Conservation (phyloP, 2,329 filamentous ascomycete species). For the Aspergillus ustus region DNA sequence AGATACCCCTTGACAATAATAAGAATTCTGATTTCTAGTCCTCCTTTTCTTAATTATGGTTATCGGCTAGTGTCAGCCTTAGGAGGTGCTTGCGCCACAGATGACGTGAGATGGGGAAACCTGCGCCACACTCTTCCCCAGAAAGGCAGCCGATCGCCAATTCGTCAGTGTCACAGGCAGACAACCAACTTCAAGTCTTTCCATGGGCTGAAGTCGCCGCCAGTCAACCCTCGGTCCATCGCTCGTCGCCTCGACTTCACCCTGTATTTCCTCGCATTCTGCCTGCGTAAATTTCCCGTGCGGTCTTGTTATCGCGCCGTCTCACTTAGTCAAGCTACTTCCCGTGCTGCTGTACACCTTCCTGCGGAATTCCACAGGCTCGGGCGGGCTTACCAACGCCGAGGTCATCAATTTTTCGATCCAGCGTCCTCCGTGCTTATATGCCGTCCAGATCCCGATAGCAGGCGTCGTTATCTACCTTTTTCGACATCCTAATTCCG, state of each 20-base stretch:
- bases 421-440: not conserved
- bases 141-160: slow-evolving; percentile 17
- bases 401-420: slow-evolving; percentile 1
- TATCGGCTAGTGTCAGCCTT: not conserved
- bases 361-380: slow-evolving; percentile 6
- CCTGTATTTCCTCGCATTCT: not conserved
- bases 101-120: slow-evolving; percentile 12
- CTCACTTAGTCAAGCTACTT: not conserved
- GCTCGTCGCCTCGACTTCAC: not conserved
- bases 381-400: slow-evolving; percentile 1
- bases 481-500: not conserved
- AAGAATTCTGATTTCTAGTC: slow-evolving; percentile 17
- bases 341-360: slow-evolving; percentile 7
- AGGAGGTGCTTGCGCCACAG: slow-evolving; percentile 15
- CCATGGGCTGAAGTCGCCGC: slow-evolving; percentile 3
- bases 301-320: not conserved
- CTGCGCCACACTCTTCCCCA: slow-evolving; percentile 15
- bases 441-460: not conserved
- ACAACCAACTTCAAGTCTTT: slow-evolving; percentile 7
- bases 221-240: not conserved
- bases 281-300: not conserved
- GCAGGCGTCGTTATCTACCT: not conserved
- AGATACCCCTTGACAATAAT: slow-evolving; percentile 38
- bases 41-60: not conserved
- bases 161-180: slow-evolving; percentile 14